These are phyloP conservation scores for Kentomonas sorsogonicus DNA, from an alignment of 208 protist species.

Conservation along the genomic window DNA sequence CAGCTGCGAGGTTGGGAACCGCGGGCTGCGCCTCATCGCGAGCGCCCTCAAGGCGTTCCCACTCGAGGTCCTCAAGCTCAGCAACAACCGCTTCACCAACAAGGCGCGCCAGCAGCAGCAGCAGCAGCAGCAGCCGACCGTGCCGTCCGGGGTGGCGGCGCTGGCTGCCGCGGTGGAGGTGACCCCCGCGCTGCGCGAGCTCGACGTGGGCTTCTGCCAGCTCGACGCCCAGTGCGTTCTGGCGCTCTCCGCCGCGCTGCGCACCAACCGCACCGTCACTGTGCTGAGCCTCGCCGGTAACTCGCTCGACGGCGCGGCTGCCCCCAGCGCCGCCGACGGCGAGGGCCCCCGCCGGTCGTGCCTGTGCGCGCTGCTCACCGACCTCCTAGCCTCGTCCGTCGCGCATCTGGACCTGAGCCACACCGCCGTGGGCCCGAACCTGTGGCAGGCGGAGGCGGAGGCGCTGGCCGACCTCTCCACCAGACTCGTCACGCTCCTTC, in stretches of 20 bases:
- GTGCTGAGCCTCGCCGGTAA: constrained; percentile 71
- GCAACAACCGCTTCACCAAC: constrained; percentile 37
- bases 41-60: too few relatives aligned
- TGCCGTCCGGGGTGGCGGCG: constrained; percentile 38
- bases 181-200: constrained; percentile 42
- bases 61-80: constrained; percentile 56
- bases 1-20: constrained; percentile 56
- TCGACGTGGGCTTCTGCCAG: constrained; percentile 70
- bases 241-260: constrained; percentile 30
- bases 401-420: constrained; percentile 50
- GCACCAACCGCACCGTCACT: constrained; percentile 33
- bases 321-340: constrained; percentile 3
- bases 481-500: constrained; percentile 39
- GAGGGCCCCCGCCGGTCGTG: constrained; percentile 29
- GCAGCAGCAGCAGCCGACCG: constrained; percentile 20
- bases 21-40: constrained; percentile 44
- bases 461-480: constrained; percentile 32
- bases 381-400: constrained; percentile 25
- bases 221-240: constrained; percentile 40
- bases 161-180: constrained; percentile 34
- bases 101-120: constrained; percentile 12
- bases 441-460: constrained; percentile 46
- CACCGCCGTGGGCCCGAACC: constrained; percentile 50
- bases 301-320: constrained; percentile 28
- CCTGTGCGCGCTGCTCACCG: constrained; percentile 25